Evolutionary conservation across 1,139 yeast genomes (phyloP).

Genomic region (Lipomyces yarrowii): DNA sequence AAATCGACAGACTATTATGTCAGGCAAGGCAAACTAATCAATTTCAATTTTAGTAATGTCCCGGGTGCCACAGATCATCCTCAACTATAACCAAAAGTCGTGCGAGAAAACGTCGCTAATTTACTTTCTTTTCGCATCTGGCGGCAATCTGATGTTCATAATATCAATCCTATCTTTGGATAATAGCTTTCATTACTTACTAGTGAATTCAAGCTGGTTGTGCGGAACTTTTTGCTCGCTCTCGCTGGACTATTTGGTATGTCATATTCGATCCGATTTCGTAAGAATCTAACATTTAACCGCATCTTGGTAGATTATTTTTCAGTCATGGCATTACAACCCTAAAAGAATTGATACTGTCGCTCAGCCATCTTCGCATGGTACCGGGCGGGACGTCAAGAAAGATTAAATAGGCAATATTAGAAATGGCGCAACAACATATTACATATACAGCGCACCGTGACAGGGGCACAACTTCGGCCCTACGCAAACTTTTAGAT

Average conservation of each 20-base stretch:
- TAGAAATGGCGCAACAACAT: background rate
- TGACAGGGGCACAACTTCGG: background rate
- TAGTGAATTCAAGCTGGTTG: constrained; percentile 76
- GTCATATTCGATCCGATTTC: constrained; percentile 40
- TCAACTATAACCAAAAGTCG: constrained; percentile 71
- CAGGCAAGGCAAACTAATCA: background rate
- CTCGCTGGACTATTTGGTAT: constrained; percentile 78
- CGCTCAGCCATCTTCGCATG: background rate
- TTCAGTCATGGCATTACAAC: constrained; percentile 29
- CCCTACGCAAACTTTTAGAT: background rate
- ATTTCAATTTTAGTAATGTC: constrained; percentile 14
- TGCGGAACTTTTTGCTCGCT: constrained; percentile 91
- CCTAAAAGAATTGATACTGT: background rate
- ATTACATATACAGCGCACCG: background rate
- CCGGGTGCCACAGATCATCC: constrained; percentile 67
- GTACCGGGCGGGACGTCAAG: background rate
- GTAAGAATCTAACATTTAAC: background rate
- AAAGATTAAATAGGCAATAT: background rate
- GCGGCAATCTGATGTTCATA: constrained; percentile 79
- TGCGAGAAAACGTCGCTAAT: constrained; percentile 84
- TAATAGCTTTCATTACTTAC: constrained; percentile 59
- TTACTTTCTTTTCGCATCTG: constrained; percentile 81
- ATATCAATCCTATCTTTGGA: constrained; percentile 65
- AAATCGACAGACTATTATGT: background rate
- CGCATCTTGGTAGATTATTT: constrained; percentile 18